A percentile compares a stretch with the other conserved stretches of the same genome.
Conservation (phyloP, 1,139 yeast genomes). For the Nakaseomyces nivariensis region DNA sequence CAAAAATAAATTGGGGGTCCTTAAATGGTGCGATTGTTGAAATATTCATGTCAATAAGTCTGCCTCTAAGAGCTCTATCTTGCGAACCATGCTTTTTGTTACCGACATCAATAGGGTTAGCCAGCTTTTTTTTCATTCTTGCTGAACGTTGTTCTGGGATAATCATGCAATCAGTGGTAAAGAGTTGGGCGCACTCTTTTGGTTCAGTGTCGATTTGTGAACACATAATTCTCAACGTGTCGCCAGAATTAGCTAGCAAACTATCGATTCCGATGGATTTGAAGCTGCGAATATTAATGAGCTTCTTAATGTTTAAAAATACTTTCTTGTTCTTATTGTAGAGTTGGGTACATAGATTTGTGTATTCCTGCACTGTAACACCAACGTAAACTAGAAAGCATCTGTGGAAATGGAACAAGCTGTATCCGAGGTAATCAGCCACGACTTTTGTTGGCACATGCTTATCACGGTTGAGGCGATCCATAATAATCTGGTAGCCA, state of each 20-base stretch:
- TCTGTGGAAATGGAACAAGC: constrained; percentile 1
- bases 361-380: background rate
- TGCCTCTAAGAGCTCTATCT: background rate
- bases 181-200: background rate
- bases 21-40: background rate
- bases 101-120: background rate
- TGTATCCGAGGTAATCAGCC: background rate
- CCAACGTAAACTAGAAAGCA: background rate
- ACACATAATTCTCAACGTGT: background rate
- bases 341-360: background rate
- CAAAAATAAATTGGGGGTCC: background rate
- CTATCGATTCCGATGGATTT: background rate
- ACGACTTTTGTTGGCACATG: background rate
- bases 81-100: background rate
- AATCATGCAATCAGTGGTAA: background rate
- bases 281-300: background rate
- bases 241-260: background rate
- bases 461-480: background rate
- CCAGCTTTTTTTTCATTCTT: background rate
- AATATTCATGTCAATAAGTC: background rate
- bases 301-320: background rate
- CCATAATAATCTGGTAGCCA: background rate
- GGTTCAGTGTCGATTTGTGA: background rate
- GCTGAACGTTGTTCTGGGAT: background rate
- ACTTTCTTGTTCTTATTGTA: background rate